phyloP scores from a whole-genome alignment of 768 basidiomycete genomes.

The Lactarius hatsudake region DNA sequence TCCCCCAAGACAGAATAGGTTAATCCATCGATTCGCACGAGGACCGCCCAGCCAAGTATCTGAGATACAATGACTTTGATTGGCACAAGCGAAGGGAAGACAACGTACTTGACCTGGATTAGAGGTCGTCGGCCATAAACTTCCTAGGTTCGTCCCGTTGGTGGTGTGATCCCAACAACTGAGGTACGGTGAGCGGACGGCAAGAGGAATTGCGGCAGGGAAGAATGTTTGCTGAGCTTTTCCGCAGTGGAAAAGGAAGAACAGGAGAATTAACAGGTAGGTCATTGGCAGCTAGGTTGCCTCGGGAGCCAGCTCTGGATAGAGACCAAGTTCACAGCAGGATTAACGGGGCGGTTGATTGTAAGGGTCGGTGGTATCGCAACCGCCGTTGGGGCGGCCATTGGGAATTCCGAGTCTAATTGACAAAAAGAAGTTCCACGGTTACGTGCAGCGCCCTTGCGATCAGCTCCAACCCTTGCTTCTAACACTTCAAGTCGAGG shows the following conservation, averaged over 20 bases:
- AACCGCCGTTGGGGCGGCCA: too few relatives aligned
- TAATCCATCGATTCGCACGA: constrained; percentile 17
- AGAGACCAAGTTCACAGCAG: too few relatives aligned
- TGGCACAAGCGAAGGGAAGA: not conserved
- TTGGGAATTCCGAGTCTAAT: too few relatives aligned
- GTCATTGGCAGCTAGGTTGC: not conserved
- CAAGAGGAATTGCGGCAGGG: constrained; percentile 31
- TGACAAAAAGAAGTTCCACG: too few relatives aligned
- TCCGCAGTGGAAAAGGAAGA: not conserved
- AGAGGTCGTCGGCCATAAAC: constrained; percentile 28
- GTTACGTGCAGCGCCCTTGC: too few relatives aligned
- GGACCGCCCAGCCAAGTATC: constrained; percentile 23
- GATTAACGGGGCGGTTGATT: too few relatives aligned
- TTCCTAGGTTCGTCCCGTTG: constrained; percentile 4
- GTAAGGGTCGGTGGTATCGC: too few relatives aligned
- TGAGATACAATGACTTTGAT: not conserved
- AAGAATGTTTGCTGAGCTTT: constrained; percentile 22
- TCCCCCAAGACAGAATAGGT: constrained; percentile 29
- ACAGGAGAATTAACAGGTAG: not conserved
- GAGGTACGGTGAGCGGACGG: constrained; percentile 32
- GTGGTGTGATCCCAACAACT: constrained; percentile 27
- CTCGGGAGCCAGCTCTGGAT: too few relatives aligned
- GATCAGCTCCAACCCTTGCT: too few relatives aligned
- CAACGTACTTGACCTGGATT: not conserved
- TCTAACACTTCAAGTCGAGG: too few relatives aligned